phyloP scores from a whole-genome alignment of 1,139 yeast species.

The Debaryomycetaceae sp. region DNA sequence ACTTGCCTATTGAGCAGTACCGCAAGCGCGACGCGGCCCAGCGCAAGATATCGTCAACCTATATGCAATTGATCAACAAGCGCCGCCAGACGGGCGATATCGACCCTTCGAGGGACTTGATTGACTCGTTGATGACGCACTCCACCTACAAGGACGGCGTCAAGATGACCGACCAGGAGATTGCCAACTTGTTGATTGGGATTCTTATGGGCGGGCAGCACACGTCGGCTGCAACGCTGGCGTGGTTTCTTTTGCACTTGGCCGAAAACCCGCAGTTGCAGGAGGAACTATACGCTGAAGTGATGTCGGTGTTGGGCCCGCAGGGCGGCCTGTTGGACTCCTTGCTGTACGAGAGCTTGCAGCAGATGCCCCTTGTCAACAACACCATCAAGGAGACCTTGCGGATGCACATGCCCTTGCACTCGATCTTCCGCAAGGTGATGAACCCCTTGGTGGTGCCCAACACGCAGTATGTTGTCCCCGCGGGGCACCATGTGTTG shows the following conservation, averaged over 20 bases:
- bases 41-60: conserved; percentile 70
- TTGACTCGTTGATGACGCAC: conserved; percentile 78
- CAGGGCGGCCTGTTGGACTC: conserved; percentile 45
- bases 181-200: conserved; percentile 91
- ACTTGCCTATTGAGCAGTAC: conserved; percentile 86
- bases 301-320: conserved; percentile 57
- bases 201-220: conserved; percentile 99
- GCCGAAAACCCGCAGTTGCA: conserved; percentile 84
- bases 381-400: conserved; percentile 87
- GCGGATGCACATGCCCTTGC: conserved; percentile 94
- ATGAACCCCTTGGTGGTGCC: conserved; percentile 76
- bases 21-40: conserved; percentile 86
- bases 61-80: conserved; percentile 68
- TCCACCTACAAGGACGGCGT: conserved; percentile 92
- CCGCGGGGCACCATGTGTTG: conserved; percentile 82
- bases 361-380: conserved; percentile 74
- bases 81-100: conserved; percentile 76
- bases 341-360: conserved; percentile 76
- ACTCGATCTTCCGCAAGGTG: conserved; percentile 92
- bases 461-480: conserved; percentile 74
- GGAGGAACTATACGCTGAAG: conserved; percentile 74
- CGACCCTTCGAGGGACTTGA: conserved; percentile 75
- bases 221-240: conserved; percentile 93
- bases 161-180: conserved; percentile 90
- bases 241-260: conserved; percentile 89